These are phyloP conservation scores for Talinum fruticosum DNA, from an alignment of 148 eudicot genomes.

Conservation along the genomic window DNA sequence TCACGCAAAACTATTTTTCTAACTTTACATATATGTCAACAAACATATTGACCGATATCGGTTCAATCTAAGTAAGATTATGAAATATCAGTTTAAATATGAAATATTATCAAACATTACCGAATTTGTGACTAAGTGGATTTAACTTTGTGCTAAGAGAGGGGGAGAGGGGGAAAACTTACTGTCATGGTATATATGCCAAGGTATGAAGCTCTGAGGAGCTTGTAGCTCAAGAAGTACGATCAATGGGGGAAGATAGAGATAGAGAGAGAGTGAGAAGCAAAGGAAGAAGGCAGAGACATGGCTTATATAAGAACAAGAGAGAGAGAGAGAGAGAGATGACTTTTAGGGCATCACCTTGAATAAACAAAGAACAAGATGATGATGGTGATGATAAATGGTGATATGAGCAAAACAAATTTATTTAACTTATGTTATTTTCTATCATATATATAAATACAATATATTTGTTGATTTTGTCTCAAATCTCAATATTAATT, in stretches of 20 bases:
- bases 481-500: no score
- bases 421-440: not conserved
- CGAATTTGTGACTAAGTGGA: no score
- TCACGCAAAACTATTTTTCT: no score
- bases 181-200: not conserved
- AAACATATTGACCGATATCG: no score
- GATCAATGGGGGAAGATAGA: not conserved
- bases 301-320: not conserved
- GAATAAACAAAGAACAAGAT: not conserved
- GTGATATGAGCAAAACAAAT: not conserved
- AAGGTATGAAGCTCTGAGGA: not conserved
- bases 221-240: not conserved
- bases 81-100: no score
- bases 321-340: not conserved
- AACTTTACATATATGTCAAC: no score
- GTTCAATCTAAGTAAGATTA: no score
- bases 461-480: not conserved
- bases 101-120: no score
- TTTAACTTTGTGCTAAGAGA: no score
- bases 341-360: not conserved
- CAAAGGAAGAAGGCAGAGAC: not conserved
- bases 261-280: not conserved
- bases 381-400: not conserved
- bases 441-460: not conserved
- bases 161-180: no score